Conservation (phyloP, 1,284 basidiomycete genomes). For the Ustilago loliicola region DNA sequence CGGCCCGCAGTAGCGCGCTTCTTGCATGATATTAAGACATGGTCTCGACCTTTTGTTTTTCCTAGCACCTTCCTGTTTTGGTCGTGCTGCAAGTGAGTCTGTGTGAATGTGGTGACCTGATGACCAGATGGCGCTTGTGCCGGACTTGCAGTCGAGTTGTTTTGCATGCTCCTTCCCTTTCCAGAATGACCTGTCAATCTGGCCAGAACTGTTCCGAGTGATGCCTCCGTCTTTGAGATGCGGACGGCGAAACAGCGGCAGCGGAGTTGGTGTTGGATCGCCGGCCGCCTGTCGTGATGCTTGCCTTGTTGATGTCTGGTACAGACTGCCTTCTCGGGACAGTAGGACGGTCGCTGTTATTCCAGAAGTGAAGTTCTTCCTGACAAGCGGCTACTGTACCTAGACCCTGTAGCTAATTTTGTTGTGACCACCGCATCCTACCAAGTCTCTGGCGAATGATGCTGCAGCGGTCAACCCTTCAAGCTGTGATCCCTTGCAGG, state of each 20-base stretch:
- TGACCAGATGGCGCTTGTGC: not conserved
- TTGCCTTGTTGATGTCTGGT: slow-evolving; percentile 7
- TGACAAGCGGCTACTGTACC: not conserved
- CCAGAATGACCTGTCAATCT: not conserved
- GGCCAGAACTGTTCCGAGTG: slow-evolving; percentile 5
- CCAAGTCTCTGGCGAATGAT: no score
- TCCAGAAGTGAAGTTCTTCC: not conserved
- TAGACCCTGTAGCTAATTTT: not conserved
- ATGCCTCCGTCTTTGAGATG: not conserved
- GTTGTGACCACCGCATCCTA: no score
- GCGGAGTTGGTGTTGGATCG: slow-evolving; percentile 16
- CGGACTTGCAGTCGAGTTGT: not conserved
- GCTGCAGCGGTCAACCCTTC: no score
- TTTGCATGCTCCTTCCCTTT: not conserved
- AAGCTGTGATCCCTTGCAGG: not conserved
- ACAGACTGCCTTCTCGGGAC: not conserved
- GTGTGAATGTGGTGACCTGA: not conserved
- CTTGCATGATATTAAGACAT: not conserved
- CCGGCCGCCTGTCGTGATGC: not conserved
- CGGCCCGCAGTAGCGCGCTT: not conserved
- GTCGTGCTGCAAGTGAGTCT: not conserved
- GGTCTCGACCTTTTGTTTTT: slow-evolving; percentile 10
- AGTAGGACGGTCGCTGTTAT: no score
- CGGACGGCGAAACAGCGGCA: not conserved
- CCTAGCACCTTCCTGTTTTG: not conserved